phyloP scores from a whole-genome alignment of 75 land plant genomes.

The Picea glauca region DNA sequence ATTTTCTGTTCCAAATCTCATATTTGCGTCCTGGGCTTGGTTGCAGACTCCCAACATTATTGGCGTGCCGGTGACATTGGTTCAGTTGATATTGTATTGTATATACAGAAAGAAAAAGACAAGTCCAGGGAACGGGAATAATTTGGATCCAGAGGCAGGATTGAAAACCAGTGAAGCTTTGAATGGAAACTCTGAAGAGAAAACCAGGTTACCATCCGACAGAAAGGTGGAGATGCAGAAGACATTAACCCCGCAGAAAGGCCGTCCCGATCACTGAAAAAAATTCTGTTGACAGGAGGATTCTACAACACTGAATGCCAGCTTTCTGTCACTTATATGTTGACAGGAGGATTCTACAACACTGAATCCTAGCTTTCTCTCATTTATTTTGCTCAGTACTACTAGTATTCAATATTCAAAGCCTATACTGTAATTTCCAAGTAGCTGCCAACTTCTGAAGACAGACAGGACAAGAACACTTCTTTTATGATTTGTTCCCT shows the following conservation, averaged over 20 bases:
- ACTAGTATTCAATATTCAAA: too few species aligned
- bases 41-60: slow-evolving; percentile 65
- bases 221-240: neutral
- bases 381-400: too few species aligned
- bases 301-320: too few species aligned
- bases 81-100: slow-evolving; percentile 50
- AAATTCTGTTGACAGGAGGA: too few species aligned
- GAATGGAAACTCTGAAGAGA: neutral
- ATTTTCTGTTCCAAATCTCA: neutral
- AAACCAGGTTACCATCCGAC: neutral
- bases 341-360: too few species aligned
- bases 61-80: slow-evolving; percentile 34
- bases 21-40: neutral
- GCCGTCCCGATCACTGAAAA: slow-evolving; percentile 8
- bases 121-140: neutral
- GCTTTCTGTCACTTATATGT: too few species aligned
- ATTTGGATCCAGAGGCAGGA: neutral
- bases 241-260: neutral
- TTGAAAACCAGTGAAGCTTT: neutral
- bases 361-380: too few species aligned
- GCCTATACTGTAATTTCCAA: too few species aligned
- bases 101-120: slow-evolving; percentile 27
- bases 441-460: too few species aligned
- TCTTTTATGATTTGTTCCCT: too few species aligned
- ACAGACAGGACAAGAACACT: too few species aligned